Evolutionary conservation across 2,329 filamentous ascomycete genomes (phyloP).

Genomic region (Xylariaceae sp.): DNA sequence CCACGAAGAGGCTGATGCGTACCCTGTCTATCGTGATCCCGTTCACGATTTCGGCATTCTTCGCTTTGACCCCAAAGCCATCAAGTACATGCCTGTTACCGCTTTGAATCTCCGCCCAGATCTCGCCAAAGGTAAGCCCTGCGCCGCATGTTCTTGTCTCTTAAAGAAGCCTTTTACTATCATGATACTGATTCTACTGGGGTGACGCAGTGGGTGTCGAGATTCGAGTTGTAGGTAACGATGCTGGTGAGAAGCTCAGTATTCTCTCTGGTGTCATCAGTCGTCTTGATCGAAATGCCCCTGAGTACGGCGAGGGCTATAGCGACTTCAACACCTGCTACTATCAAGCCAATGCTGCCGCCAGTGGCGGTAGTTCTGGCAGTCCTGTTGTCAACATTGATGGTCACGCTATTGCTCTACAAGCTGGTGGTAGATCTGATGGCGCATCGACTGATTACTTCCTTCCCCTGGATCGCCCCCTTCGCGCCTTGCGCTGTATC

Average conservation of each 20-base stretch:
- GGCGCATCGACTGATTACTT: constrained; percentile 98
- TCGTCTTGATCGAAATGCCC: constrained; percentile 89
- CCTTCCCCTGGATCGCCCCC: constrained; percentile 82
- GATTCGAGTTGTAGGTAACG: constrained; percentile 95
- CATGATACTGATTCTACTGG: constrained; percentile 10
- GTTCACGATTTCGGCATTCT: constrained; percentile 98
- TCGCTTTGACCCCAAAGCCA: constrained; percentile 88
- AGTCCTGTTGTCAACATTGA: constrained; percentile 96
- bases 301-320: constrained; percentile 96
- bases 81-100: constrained; percentile 93
- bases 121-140: constrained; percentile 58
- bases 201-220: constrained; percentile 67
- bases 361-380: constrained; percentile 95
- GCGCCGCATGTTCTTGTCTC: neutral
- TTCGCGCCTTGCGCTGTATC: constrained; percentile 81
- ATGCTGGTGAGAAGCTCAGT: constrained; percentile 96
- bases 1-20: constrained; percentile 92
- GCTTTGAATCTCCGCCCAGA: constrained; percentile 79
- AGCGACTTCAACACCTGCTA: constrained; percentile 96
- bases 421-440: constrained; percentile 89
- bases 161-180: neutral
- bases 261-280: constrained; percentile 97
- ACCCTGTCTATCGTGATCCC: constrained; percentile 94
- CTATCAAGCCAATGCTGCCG: constrained; percentile 95
- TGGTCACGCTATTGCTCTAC: constrained; percentile 83